Conservation (phyloP, 2,329 filamentous ascomycete species). For the Paraconiothyrium sp. region DNA sequence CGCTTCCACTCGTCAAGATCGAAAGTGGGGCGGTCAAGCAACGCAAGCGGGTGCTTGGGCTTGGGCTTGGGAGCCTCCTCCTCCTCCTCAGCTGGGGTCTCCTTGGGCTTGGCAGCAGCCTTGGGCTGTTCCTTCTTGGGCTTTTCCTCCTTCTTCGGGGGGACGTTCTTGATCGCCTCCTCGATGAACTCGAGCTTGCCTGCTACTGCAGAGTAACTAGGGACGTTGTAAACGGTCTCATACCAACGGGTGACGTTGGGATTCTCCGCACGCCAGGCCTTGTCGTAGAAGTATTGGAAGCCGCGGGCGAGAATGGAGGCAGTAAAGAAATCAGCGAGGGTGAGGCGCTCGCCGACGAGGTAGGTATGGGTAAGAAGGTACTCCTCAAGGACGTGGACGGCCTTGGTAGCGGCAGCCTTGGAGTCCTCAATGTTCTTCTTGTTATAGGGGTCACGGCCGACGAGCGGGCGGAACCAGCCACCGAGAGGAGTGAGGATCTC, state of each 20-base stretch:
- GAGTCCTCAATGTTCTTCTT: constrained; percentile 94
- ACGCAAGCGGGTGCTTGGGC: constrained; percentile 95
- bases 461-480: constrained; percentile 86
- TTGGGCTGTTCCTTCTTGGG: constrained; percentile 76
- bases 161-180: constrained; percentile 76
- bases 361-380: constrained; percentile 94
- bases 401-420: constrained; percentile 74
- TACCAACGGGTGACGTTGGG: constrained; percentile 94
- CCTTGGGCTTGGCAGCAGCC: constrained; percentile 61
- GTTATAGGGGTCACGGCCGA: constrained; percentile 88
- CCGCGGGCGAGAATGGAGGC: constrained; percentile 82
- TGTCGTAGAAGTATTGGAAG: constrained; percentile 95
- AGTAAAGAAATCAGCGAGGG: constrained; percentile 91
- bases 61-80: constrained; percentile 77
- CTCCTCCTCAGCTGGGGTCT: constrained; percentile 67
- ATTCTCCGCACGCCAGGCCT: constrained; percentile 83
- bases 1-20: constrained; percentile 98
- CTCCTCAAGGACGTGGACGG: constrained; percentile 78
- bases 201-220: constrained; percentile 84
- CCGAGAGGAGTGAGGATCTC: constrained; percentile 80
- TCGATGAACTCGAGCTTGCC: constrained; percentile 82
- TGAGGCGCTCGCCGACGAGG: constrained; percentile 97
- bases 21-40: constrained; percentile 80
- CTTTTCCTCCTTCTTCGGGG: constrained; percentile 73
- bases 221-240: constrained; percentile 91